phyloP scores from a whole-genome alignment of 164 flowering plant species.

The Annona squamosa region DNA sequence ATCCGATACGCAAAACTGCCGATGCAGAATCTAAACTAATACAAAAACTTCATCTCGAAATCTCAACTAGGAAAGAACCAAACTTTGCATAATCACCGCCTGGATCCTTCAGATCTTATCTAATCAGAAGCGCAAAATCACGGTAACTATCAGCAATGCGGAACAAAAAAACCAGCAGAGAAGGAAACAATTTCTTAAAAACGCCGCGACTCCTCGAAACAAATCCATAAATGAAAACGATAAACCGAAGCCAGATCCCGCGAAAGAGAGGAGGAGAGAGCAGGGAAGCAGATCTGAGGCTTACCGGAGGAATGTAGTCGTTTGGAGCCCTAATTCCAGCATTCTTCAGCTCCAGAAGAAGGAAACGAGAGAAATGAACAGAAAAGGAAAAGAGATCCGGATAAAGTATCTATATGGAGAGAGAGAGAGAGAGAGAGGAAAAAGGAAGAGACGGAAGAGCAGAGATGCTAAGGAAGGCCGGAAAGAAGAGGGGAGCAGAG shows the following conservation, averaged over 20 bases:
- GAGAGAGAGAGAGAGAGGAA: neutral
- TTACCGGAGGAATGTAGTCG: slow-evolving; percentile 16
- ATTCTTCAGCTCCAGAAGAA: slow-evolving; percentile 5
- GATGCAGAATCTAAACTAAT: neutral
- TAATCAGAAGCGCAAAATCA: neutral
- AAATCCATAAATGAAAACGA: neutral
- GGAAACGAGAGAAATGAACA: neutral
- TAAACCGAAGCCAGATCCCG: neutral
- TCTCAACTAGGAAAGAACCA: neutral
- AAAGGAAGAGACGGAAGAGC: neutral
- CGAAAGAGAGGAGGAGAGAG: neutral
- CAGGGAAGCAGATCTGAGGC: slow-evolving; percentile 20
- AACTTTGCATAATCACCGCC: neutral
- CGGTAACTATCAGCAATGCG: neutral
- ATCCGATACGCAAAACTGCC: neutral
- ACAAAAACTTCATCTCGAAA: neutral
- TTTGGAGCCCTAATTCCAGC: slow-evolving; percentile 7
- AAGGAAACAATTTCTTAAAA: neutral
- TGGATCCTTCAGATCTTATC: neutral
- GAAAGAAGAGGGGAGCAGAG: neutral
- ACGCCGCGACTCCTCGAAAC: neutral
- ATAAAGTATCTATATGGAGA: neutral
- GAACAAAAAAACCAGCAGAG: neutral
- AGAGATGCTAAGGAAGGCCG: neutral
- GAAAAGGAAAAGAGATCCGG: neutral